These are phyloP conservation scores for Carex kokanica DNA, from an alignment of 176 grass and related monocot genomes.

Conservation along the genomic window DNA sequence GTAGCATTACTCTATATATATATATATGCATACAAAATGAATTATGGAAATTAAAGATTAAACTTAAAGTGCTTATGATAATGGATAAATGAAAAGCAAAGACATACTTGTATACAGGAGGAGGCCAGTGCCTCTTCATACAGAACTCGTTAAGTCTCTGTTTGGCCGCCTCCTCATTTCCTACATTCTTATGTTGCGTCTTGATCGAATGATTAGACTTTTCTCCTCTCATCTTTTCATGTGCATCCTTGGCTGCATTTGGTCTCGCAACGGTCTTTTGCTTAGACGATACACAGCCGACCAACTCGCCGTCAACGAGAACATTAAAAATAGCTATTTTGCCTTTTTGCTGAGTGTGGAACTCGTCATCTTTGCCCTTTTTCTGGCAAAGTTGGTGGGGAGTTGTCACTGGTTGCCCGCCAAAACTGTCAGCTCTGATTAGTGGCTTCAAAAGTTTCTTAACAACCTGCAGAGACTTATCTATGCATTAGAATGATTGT, in stretches of 20 bases:
- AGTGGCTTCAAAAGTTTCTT: slow-evolving; percentile 62
- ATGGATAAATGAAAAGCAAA: too few species aligned
- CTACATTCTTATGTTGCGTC: slow-evolving; percentile 10
- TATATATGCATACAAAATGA: too few species aligned
- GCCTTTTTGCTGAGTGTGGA: slow-evolving; percentile 46
- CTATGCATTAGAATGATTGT: neutral
- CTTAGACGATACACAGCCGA: slow-evolving; percentile 53
- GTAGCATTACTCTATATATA: too few species aligned
- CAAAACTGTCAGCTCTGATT: slow-evolving; percentile 57
- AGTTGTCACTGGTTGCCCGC: slow-evolving; percentile 61
- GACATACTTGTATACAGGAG: too few species aligned
- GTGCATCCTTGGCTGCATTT: slow-evolving; percentile 68
- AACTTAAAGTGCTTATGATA: too few species aligned
- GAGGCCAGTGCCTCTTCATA: too few species aligned
- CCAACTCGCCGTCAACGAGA: slow-evolving; percentile 40
- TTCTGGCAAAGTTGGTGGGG: slow-evolving; percentile 62
- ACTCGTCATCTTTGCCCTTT: slow-evolving; percentile 42
- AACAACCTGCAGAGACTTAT: slow-evolving; percentile 37
- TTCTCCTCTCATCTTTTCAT: slow-evolving; percentile 40
- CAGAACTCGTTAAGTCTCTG: too few species aligned
- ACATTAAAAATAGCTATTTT: slow-evolving; percentile 42
- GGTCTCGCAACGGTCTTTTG: slow-evolving; percentile 71
- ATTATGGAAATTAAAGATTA: too few species aligned
- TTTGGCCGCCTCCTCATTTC: slow-evolving; percentile 52
- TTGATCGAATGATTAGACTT: slow-evolving; percentile 5